These are phyloP conservation scores for Endoconidiophora polonica DNA, from an alignment of 2,329 filamentous ascomycete genomes.

Conservation along the genomic window DNA sequence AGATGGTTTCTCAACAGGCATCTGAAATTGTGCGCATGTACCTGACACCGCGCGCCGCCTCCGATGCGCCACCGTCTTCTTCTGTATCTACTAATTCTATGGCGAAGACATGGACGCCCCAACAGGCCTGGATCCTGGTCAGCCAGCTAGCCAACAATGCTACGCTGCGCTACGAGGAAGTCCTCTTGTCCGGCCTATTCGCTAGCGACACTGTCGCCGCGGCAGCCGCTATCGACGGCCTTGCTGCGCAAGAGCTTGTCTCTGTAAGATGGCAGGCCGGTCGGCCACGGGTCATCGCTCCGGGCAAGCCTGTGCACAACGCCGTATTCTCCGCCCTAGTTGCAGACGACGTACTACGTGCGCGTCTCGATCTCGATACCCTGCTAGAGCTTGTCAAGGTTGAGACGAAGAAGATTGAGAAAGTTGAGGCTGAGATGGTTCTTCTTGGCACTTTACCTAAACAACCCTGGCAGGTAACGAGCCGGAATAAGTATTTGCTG, in stretches of 20 bases:
- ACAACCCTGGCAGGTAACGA: slow-evolving; percentile 49
- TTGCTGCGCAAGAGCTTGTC: slow-evolving; percentile 78
- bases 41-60: slow-evolving; percentile 31
- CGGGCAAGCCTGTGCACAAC: slow-evolving; percentile 73
- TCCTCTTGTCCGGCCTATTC: slow-evolving; percentile 63
- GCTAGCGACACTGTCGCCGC: slow-evolving; percentile 31
- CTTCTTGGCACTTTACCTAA: slow-evolving; percentile 54
- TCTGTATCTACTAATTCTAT: background rate
- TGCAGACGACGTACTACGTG: slow-evolving; percentile 53
- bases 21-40: slow-evolving; percentile 91
- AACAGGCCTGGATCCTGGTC: slow-evolving; percentile 84
- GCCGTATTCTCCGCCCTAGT: slow-evolving; percentile 63
- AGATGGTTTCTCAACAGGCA: slow-evolving; percentile 78
- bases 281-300: slow-evolving; percentile 58
- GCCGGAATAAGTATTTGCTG: slow-evolving; percentile 55
- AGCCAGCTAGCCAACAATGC: slow-evolving; percentile 56
- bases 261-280: slow-evolving; percentile 56
- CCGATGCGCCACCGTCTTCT: slow-evolving; percentile 12
- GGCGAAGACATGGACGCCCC: slow-evolving; percentile 47
- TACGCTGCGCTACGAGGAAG: slow-evolving; percentile 65
- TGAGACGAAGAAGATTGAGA: slow-evolving; percentile 59
- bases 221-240: slow-evolving; percentile 48
- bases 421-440: slow-evolving; percentile 61
- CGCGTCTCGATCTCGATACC: slow-evolving; percentile 56
- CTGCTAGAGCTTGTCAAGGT: slow-evolving; percentile 51